Conservation (phyloP, 441 rosid species). For the Theobroma grandiflorum region DNA sequence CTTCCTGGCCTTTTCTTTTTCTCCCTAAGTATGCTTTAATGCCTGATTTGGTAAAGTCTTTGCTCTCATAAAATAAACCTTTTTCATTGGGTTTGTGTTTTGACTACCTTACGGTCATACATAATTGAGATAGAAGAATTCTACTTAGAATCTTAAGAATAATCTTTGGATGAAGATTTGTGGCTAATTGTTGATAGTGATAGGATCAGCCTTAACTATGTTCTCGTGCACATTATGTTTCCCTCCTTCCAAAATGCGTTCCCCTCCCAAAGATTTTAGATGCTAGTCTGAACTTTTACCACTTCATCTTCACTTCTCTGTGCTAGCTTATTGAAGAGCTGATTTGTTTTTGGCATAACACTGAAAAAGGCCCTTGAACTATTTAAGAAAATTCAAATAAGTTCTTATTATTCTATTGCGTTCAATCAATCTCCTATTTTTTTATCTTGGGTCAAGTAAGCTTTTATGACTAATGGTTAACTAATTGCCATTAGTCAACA, state of each 20-base stretch:
- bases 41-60: not conserved
- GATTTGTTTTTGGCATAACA: not conserved
- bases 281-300: conserved; percentile 12
- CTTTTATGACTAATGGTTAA: no score
- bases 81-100: conserved; percentile 10
- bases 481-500: no score
- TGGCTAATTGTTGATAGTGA: conserved; percentile 20
- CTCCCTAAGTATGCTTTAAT: not conserved
- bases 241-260: not conserved
- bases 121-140: conserved; percentile 3
- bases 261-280: not conserved
- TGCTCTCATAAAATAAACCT: conserved; percentile 5
- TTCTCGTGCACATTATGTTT: not conserved
- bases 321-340: conserved; percentile 29
- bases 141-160: not conserved
- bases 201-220: not conserved
- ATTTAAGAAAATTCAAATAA: no score
- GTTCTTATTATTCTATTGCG: no score
- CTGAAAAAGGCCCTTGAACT: no score
- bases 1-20: conserved; percentile 13
- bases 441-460: no score
- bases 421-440: no score
- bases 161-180: conserved; percentile 9
- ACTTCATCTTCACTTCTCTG: conserved; percentile 23
- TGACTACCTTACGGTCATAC: not conserved